Percentiles rank a stretch among this genome's conserved stretches.
Conservation (phyloP, 257 asterid genomes). For the Solanum clarkiae region DNA sequence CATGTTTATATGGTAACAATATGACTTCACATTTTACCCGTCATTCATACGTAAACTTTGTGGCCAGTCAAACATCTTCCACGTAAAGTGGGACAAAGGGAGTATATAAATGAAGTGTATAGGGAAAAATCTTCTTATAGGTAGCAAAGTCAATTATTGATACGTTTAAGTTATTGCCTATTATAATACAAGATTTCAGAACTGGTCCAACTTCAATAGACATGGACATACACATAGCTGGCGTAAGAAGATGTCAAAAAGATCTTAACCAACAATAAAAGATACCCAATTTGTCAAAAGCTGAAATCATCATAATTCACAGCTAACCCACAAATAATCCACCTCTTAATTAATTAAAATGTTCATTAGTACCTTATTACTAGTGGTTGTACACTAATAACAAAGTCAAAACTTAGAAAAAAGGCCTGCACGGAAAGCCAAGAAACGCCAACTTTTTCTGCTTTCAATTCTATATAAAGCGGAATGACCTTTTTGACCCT, state of each 20-base stretch:
- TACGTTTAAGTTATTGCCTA: not conserved
- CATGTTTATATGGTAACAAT: not conserved
- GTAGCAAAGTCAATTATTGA: not conserved
- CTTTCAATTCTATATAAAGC: not conserved
- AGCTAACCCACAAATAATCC: not conserved
- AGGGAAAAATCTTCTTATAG: not conserved
- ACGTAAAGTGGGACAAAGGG: not conserved
- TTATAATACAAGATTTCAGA: not conserved
- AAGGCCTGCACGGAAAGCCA: not conserved
- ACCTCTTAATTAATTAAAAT: not conserved
- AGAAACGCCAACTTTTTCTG: not conserved
- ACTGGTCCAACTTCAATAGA: not conserved
- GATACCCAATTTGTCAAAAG: not conserved
- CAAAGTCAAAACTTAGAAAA: not conserved
- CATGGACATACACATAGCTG: not conserved
- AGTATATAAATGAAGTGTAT: not conserved
- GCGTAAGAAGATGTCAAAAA: not conserved
- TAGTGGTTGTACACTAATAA: not conserved
- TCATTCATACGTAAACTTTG: not conserved
- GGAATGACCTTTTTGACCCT: not conserved
- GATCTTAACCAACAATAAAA: not conserved
- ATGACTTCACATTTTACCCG: not conserved
- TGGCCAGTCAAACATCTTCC: not conserved
- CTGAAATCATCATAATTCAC: not conserved
- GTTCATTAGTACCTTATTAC: not conserved